phyloP scores from a whole-genome alignment of 352 stramenopile genomes.

The Phytophthora pini region DNA sequence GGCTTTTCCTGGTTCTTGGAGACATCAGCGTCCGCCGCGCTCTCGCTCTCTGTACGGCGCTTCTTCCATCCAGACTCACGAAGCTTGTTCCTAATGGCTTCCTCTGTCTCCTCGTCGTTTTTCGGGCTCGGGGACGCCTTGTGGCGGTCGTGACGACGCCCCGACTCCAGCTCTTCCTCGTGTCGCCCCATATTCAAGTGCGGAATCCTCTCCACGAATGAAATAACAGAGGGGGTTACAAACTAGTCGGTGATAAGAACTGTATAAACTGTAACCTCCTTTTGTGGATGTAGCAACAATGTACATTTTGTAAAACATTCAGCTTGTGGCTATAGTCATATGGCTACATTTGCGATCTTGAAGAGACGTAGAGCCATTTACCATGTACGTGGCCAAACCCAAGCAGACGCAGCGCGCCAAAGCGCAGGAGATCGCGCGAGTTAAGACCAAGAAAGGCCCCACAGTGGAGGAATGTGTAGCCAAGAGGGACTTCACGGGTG shows the following conservation, averaged over 20 bases:
- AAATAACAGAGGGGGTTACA: constrained; percentile 6
- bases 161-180: constrained; percentile 32
- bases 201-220: constrained; percentile 15
- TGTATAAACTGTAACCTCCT: neutral
- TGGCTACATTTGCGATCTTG: constrained; percentile 29
- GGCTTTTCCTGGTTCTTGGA: constrained; percentile 16
- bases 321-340: neutral
- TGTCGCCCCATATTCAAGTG: constrained; percentile 26
- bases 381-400: constrained; percentile 83
- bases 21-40: constrained; percentile 21
- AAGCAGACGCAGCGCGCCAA: constrained; percentile 79
- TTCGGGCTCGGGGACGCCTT: constrained; percentile 23
- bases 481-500: constrained; percentile 94
- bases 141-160: constrained; percentile 26
- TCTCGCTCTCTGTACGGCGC: constrained; percentile 35
- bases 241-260: neutral
- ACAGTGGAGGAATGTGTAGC: constrained; percentile 78
- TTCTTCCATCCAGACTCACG: constrained; percentile 78
- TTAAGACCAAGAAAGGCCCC: constrained; percentile 81
- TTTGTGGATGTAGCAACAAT: no score
- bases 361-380: constrained; percentile 22
- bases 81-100: constrained; percentile 76
- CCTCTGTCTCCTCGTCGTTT: constrained; percentile 53
- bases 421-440: constrained; percentile 68
- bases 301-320: neutral